Evolutionary conservation across 345 rosid genomes (phyloP).

Genomic region (Excoecaria cochinchinensis): DNA sequence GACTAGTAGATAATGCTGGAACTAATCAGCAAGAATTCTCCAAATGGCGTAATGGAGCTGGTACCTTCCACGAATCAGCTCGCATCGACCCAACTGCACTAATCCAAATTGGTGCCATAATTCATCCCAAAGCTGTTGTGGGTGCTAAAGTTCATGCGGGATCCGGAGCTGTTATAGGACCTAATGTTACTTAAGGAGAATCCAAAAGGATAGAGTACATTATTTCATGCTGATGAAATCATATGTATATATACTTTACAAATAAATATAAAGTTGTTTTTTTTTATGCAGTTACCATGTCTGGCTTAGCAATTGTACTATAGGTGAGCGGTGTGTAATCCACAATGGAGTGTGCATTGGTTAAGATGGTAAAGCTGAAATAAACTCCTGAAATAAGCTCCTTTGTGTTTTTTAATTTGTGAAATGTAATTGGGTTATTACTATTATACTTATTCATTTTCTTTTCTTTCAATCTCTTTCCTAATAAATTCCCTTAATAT

Average conservation of each 20-base stretch:
- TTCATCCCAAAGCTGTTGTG: too few species aligned
- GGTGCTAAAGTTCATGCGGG: slow-evolving; percentile 61
- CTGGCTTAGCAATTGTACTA: slow-evolving; percentile 57
- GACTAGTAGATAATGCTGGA: too few species aligned
- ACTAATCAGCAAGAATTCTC: too few species aligned
- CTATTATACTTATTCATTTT: not conserved
- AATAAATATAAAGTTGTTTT: not conserved
- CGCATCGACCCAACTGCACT: too few species aligned
- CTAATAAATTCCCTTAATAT: not conserved
- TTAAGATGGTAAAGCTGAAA: slow-evolving; percentile 66
- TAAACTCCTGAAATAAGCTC: not conserved
- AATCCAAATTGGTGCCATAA: too few species aligned
- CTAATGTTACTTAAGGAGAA: slow-evolving; percentile 51
- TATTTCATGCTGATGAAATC: not conserved
- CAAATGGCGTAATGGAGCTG: too few species aligned
- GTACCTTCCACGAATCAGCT: too few species aligned
- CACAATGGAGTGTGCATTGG: slow-evolving; percentile 85
- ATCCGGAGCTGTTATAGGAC: slow-evolving; percentile 70
- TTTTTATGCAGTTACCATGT: slow-evolving; percentile 53
- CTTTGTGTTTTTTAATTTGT: not conserved
- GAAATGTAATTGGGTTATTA: not conserved
- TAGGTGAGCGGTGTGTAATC: slow-evolving; percentile 66
- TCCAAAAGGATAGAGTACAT: slow-evolving; percentile 62
- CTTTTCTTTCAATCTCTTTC: not conserved
- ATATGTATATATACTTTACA: not conserved